Conservation (phyloP, 257 asterid species). For the Solanum microdontum region DNA sequence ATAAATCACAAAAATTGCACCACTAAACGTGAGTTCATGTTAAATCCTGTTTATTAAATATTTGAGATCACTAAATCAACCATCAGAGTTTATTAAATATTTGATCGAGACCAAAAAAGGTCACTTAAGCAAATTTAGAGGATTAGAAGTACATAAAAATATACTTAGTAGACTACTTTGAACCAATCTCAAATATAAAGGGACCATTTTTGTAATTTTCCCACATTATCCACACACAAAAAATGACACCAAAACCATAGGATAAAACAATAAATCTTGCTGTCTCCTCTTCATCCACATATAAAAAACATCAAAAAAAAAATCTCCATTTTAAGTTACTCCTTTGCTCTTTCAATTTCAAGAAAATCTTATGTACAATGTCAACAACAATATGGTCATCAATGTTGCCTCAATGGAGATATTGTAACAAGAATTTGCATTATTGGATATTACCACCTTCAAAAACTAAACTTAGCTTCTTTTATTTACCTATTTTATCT, state of each 20-base stretch:
- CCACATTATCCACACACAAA: background rate
- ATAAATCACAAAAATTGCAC: background rate
- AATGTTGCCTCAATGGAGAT: conserved; percentile 37
- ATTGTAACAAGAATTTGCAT: conserved; percentile 19
- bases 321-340: background rate
- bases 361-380: background rate
- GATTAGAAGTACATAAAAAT: background rate
- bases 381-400: conserved; percentile 32
- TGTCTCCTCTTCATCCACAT: conserved; percentile 9
- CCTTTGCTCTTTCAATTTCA: background rate
- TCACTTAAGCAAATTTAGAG: background rate
- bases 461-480: conserved; percentile 26
- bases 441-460: conserved; percentile 37
- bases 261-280: background rate
- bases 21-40: background rate
- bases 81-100: background rate
- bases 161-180: background rate
- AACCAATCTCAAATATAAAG: background rate
- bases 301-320: background rate
- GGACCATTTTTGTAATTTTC: background rate
- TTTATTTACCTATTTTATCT: conserved; percentile 27
- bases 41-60: background rate
- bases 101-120: background rate
- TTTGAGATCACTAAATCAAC: background rate
- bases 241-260: background rate